Base-by-base conservation (phyloP, 352 stramenopile species). In the Paralagenidium karlingii region DNA sequence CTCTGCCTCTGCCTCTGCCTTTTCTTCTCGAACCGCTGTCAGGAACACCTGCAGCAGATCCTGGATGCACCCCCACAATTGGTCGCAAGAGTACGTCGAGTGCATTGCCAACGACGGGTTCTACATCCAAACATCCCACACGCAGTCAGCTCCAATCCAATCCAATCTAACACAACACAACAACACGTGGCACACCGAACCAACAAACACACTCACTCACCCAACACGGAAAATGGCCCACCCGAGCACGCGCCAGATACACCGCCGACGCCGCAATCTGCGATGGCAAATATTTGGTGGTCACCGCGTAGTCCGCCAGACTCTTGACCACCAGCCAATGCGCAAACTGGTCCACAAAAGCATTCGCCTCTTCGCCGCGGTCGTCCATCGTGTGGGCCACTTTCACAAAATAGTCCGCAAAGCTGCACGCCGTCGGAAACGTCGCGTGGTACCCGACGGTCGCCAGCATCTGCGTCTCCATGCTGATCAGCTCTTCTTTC, bases 241-340 rank as follows among this genome's bases (percentile, higher is more conserved):
- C 86, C 34, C 86, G 70, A 19, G 60, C 76, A 20, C 74, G 68
- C 7, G 97, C 96, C 51, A 99, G 88, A 53, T 98, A 96, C 16
- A 99, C 93, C 22, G 95, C 92, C 4, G 94, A 84, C 18, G 95
- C 95, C 3, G 96, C 96, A 39, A 99, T 80, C 34, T 94, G 90
- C 28, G 95, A 99, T 1, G 97, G 97, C 33, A 96, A 53, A 60
- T 97, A 98, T 46, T n/a, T n/a, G 45, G 96, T 88, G 34, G 99
- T 82, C 61, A 99, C 64, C 45, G 91, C 89, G 74, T 98, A 98
- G 62, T 98, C 96, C 68, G 99, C 94, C 34, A 99, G 67, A 32
- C 84, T 97, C 22, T 94, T 85, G 60, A 99, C 96, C 19, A 98
- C 83, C 28, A 98, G 82, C 56, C 95, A 99, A 60, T 95, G 97